Evolutionary conservation across 2,329 filamentous ascomycete genomes (phyloP).

Genomic region (Cladosporium sp.): DNA sequence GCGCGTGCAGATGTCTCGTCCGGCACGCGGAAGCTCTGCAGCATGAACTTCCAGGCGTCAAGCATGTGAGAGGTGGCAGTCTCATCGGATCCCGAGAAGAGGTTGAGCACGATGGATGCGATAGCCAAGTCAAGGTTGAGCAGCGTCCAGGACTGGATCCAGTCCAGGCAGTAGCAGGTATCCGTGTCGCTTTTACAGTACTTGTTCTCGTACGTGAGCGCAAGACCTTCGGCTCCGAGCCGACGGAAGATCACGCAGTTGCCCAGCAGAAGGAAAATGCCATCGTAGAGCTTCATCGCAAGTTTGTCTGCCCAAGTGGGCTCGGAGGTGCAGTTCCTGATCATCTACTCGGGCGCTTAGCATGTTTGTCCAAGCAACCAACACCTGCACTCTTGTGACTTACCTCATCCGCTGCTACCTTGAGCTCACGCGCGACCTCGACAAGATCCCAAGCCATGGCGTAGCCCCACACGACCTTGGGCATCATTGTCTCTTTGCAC

Average conservation of each 20-base stretch:
- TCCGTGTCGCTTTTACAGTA: background rate
- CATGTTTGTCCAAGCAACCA: background rate
- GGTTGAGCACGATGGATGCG: background rate
- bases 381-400: background rate
- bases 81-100: background rate
- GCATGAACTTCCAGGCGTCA: background rate
- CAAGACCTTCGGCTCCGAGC: background rate
- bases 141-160: background rate
- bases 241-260: background rate
- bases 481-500: constrained; percentile 3
- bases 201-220: background rate
- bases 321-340: background rate
- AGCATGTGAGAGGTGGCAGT: background rate
- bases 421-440: background rate
- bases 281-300: background rate
- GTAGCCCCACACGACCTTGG: constrained; percentile 6
- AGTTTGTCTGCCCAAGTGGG: background rate
- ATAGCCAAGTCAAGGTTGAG: constrained; percentile 1
- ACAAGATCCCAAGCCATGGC: background rate
- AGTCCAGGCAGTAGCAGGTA: background rate
- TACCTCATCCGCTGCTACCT: background rate
- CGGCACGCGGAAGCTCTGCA: background rate
- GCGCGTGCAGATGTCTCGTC: background rate
- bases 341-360: background rate
- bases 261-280: background rate